phyloP scores from a whole-genome alignment of 306 rosid species.

The Gastrolobium villosum region DNA sequence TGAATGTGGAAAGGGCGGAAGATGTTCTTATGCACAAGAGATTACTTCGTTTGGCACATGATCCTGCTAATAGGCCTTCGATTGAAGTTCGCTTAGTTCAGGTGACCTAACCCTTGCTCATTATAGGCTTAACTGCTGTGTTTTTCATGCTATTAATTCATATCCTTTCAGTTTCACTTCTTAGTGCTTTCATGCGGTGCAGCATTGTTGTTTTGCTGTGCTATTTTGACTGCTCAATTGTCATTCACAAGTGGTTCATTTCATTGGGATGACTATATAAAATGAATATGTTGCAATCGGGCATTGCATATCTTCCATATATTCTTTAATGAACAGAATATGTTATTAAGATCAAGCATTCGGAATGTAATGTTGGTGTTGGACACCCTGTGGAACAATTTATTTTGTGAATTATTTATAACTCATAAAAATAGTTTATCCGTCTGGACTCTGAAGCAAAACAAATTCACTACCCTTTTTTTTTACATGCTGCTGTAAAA shows the following conservation, averaged over 20 bases:
- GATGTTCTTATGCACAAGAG: conserved; percentile 98
- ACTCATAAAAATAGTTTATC: conserved; percentile 11
- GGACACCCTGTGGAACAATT: conserved; percentile 12
- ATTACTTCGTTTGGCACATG: conserved; percentile 83
- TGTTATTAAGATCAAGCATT: conserved; percentile 11
- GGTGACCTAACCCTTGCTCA: conserved; percentile 56
- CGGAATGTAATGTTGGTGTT: background rate
- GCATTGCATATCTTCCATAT: background rate
- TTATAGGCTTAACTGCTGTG: background rate
- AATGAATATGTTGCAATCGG: conserved; percentile 27
- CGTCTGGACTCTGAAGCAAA: conserved; percentile 20
- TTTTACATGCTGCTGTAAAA: conserved; percentile 22
- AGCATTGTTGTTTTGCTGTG: conserved; percentile 13
- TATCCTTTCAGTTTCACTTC: conserved; percentile 24
- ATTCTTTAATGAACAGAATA: background rate
- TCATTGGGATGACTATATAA: conserved; percentile 29
- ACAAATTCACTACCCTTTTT: background rate
- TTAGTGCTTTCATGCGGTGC: conserved; percentile 18
- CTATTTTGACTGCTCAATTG: background rate
- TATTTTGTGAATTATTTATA: background rate
- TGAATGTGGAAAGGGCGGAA: conserved; percentile 94
- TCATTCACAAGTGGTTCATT: conserved; percentile 26
- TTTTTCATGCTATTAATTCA: conserved; percentile 30
- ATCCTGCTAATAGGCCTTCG: conserved; percentile 90
- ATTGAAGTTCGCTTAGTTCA: conserved; percentile 97